Evolutionary conservation across 1,284 basidiomycete genomes (phyloP).

Genomic region (Macrocybe sp.): DNA sequence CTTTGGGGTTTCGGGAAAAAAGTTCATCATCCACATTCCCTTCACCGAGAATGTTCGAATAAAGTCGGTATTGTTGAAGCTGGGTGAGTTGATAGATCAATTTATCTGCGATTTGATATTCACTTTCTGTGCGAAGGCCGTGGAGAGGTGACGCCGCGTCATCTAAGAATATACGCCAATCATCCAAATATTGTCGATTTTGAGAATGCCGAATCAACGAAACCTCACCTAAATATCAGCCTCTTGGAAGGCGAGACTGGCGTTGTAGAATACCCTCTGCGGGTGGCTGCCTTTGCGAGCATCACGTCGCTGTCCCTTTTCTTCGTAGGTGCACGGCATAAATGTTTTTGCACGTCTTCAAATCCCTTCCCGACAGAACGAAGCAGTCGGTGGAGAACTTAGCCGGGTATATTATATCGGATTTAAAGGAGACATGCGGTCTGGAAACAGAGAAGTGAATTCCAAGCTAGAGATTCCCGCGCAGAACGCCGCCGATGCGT

Average conservation of each 20-base stretch:
- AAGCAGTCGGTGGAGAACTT: constrained; percentile 57
- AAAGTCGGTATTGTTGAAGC: constrained; percentile 66
- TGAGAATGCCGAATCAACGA: constrained; percentile 58
- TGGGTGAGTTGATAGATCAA: constrained; percentile 43
- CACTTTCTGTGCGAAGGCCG: constrained; percentile 40
- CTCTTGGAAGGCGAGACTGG: constrained; percentile 64
- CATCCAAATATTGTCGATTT: constrained; percentile 72
- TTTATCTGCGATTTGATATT: constrained; percentile 8
- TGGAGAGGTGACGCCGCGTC: constrained; percentile 63
- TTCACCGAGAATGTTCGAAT: constrained; percentile 75
- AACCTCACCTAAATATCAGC: constrained; percentile 65
- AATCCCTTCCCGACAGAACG: constrained; percentile 37
- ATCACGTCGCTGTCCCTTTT: constrained; percentile 69
- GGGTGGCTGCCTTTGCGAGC: constrained; percentile 70
- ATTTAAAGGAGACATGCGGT: constrained; percentile 69
- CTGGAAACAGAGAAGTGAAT: constrained; percentile 51
- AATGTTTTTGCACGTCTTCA: not conserved
- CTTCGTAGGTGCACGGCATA: constrained; percentile 51
- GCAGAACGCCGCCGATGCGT: constrained; percentile 63
- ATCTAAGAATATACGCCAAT: constrained; percentile 67
- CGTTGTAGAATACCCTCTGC: constrained; percentile 72
- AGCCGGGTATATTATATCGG: constrained; percentile 74
- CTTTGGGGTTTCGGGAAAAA: not conserved
- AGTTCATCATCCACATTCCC: constrained; percentile 78
- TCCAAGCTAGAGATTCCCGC: constrained; percentile 67